Evolutionary conservation across 768 basidiomycete species (phyloP).

Genomic region (Melanogaster broomeanus): DNA sequence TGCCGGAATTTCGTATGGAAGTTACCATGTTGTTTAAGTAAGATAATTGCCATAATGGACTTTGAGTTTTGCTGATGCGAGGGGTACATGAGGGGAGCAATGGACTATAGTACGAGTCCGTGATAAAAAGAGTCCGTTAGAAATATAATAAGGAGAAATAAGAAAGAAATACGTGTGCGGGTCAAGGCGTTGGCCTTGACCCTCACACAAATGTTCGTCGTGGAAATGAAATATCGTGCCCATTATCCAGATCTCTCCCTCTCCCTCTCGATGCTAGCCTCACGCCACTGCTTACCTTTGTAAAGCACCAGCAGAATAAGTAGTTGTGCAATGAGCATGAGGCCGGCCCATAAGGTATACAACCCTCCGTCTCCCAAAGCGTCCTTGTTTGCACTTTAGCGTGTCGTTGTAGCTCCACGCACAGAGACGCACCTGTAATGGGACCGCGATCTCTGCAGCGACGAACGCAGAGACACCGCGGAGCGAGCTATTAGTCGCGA

Average conservation of each 20-base stretch:
- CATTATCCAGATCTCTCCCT: conserved; percentile 7
- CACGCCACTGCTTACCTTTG: conserved; percentile 66
- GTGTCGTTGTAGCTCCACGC: not conserved
- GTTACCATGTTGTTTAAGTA: too few species aligned
- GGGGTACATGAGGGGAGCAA: too few species aligned
- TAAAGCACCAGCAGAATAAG: conserved; percentile 61
- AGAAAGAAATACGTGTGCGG: too few species aligned
- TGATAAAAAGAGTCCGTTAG: too few species aligned
- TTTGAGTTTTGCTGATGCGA: too few species aligned
- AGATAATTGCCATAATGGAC: too few species aligned
- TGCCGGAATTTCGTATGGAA: too few species aligned
- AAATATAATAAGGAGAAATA: too few species aligned
- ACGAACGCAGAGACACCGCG: conserved; percentile 70
- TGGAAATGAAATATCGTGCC: too few species aligned
- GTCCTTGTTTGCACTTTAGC: conserved; percentile 8
- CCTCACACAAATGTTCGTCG: not conserved
- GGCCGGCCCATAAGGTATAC: conserved; percentile 52
- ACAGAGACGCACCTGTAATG: conserved; percentile 48
- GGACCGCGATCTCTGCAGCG: conserved; percentile 75
- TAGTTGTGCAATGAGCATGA: conserved; percentile 54
- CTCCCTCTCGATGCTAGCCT: conserved; percentile 48
- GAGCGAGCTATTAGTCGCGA: conserved; percentile 74
- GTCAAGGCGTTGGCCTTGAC: too few species aligned
- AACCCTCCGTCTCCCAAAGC: conserved; percentile 31
- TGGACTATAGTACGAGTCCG: too few species aligned